Conservation (phyloP, 2,329 filamentous ascomycete species). For the Botrytis medusae region DNA sequence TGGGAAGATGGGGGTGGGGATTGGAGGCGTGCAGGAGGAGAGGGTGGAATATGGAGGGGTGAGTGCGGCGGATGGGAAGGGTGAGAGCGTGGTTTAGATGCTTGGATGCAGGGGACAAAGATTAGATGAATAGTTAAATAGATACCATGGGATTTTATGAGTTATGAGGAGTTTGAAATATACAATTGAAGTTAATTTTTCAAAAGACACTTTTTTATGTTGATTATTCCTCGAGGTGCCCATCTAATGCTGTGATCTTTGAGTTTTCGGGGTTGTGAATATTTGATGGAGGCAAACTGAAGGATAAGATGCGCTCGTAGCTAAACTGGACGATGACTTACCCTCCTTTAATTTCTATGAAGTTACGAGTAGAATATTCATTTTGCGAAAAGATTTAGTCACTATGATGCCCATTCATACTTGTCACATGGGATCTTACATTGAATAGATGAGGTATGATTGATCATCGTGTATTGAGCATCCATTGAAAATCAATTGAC, state of each 20-base stretch:
- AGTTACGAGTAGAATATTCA: not conserved
- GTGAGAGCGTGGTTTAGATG: not conserved
- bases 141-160: not conserved
- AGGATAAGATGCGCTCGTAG: accelerated
- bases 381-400: not conserved
- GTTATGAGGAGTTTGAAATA: not conserved
- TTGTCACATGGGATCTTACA: too few relatives aligned
- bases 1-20: not conserved
- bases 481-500: not conserved
- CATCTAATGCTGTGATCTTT: not conserved
- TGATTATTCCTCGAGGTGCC: not conserved
- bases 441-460: not conserved
- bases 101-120: not conserved
- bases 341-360: not conserved
- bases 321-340: not conserved
- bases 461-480: accelerated
- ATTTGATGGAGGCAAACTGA: not conserved
- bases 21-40: not conserved
- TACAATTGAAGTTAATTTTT: not conserved
- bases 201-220: not conserved
- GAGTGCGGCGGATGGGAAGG: not conserved
- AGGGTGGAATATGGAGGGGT: not conserved
- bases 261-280: not conserved
- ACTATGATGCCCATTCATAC: too few relatives aligned
- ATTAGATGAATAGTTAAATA: not conserved